These are phyloP conservation scores for Hypholoma sublateritium DNA, from an alignment of 768 basidiomycete genomes.

Conservation along the genomic window DNA sequence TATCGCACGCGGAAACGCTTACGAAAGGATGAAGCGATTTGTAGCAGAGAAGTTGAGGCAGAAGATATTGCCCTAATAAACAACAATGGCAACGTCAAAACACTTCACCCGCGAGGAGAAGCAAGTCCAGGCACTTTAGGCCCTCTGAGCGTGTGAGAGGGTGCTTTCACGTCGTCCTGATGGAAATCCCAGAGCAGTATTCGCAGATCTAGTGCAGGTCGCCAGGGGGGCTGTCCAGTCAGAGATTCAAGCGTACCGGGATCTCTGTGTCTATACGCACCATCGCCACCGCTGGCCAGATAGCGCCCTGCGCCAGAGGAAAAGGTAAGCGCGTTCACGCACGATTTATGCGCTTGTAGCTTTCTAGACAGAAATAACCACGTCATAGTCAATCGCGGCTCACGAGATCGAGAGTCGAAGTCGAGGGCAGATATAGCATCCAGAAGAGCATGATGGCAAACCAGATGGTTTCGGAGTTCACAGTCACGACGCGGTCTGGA, in stretches of 20 bases:
- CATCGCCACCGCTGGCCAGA: conserved; percentile 71
- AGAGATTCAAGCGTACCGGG: background rate
- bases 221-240: background rate
- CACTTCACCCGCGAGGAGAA: background rate
- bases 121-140: conserved; percentile 35
- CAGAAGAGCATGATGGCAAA: background rate
- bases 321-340: conserved; percentile 64
- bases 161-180: conserved; percentile 48
- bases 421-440: background rate
- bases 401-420: background rate
- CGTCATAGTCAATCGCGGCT: background rate
- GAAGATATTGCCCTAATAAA: conserved; percentile 66
- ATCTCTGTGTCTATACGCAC: conserved; percentile 32
- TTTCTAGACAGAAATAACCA: conserved; percentile 8
- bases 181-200: conserved; percentile 69
- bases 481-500: background rate
- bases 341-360: conserved; percentile 50
- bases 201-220: conserved; percentile 41
- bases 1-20: background rate
- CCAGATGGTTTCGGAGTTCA: background rate
- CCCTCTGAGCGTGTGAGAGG: conserved; percentile 44
- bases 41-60: conserved; percentile 68
- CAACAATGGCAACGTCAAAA: background rate
- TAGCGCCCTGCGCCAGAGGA: conserved; percentile 61
- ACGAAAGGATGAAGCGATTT: conserved; percentile 68